Evolutionary conservation across 805 yeast species (phyloP), one percentile per base, ranked within the genome.

Genomic region (Allodekkera sacchari): DNA sequence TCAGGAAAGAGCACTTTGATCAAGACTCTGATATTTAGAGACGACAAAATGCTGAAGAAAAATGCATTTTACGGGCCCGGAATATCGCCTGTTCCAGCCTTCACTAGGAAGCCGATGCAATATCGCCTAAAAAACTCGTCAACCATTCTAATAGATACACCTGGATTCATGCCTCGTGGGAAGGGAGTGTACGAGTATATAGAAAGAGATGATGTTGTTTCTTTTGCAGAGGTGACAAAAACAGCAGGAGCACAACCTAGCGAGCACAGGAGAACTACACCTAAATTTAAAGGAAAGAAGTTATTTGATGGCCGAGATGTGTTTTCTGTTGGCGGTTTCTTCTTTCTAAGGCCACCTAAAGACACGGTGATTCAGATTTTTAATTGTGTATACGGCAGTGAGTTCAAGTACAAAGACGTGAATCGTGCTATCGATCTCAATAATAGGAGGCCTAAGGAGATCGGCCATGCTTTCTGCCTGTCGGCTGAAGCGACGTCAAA

Each of bases 1-100:
- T 64, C 71, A 10, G 94, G 94, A 1, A 82, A 82, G 48, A 74
- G 84, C 3, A 64, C 79, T 2, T 42, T 82, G 22, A 61, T 79
- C 1, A 70, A 66, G 41, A 45, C 73, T 13, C 40, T 79, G n/a
- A 31, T 48, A 4, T 36, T 39, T 14, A 21, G 42, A 9, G 41
- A 41, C 21, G 38, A 44, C 33, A 19, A 43, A 17, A 34, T 35
- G 4, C 32, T 45, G 18, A 28, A 33, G 13, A 55, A 59, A 34
- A 50, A 48, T 14, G 44, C 42, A 9, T 27, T 46, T 4, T 47
- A 42, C 24, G 72, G 72, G 2, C 75, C 76, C 0, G 66, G 74
- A 1, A 47, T 60, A 6, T 63, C 74, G 23, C 52, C 60, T 32
- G 54, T 79, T 28, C 95, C 95, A 0, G 85, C 85, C 18, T 72